phyloP scores from a whole-genome alignment of 768 basidiomycete species.

The Coprinellus aureogranulatus region DNA sequence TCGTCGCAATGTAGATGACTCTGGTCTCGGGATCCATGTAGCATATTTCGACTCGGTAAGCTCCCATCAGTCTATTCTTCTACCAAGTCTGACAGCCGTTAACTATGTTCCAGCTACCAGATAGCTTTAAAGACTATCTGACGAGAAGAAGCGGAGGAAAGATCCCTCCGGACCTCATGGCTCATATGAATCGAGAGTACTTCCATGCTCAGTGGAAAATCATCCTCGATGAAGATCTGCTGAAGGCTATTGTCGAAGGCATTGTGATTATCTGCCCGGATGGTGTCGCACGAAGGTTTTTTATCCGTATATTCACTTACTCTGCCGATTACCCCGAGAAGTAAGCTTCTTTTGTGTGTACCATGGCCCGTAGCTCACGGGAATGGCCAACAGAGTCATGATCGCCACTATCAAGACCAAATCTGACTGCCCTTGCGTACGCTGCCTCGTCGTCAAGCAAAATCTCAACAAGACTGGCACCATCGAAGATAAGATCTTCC shows the following conservation, averaged over 20 bases:
- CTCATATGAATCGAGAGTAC: background rate
- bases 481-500: too few species aligned
- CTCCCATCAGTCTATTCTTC: background rate
- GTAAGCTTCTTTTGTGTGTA: background rate
- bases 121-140: slow-evolving; percentile 2
- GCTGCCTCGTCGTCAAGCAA: too few species aligned
- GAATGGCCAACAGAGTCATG: too few species aligned
- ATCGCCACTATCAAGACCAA: too few species aligned
- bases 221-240: slow-evolving; percentile 4
- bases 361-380: background rate
- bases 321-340: slow-evolving; percentile 11
- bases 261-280: slow-evolving; percentile 4
- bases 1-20: background rate
- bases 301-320: slow-evolving; percentile 7
- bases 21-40: slow-evolving; percentile 19
- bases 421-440: too few species aligned
- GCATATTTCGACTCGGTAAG: slow-evolving; percentile 35
- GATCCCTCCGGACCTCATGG: background rate
- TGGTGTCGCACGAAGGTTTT: background rate
- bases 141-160: background rate
- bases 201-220: slow-evolving; percentile 3
- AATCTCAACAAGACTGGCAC: too few species aligned
- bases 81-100: background rate
- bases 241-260: background rate
- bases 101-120: slow-evolving; percentile 8